Base-by-base conservation (phyloP, 176 grass and related monocot genomes). In the Elaeis guineensis region DNA sequence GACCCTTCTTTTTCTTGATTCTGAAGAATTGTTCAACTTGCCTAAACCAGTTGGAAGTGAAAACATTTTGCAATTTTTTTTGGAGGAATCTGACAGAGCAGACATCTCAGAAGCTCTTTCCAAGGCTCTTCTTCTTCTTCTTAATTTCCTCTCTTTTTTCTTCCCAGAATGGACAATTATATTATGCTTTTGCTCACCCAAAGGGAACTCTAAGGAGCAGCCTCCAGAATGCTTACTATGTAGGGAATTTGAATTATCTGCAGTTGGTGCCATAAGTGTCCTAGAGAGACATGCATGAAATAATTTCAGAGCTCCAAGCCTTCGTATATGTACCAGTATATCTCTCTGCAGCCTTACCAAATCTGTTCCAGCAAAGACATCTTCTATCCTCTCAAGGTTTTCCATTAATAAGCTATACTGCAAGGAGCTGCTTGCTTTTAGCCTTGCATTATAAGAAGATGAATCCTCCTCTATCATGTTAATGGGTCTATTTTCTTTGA, bases 341-440 rank as follows among this genome's bases (percentile, higher is more conserved):
- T 81, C 78, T 16, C 55, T 87, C 16, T 90, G 74, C 69, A 96
- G 64, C 16, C 22, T 62, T 19, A 72, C 21, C 64, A 87, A 25
- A 19, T 87, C 78, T 69, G 78, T 62, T 51, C 55, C 75, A 29
- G 24, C 75, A 74, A 90, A 84, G 26, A 85, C 84, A 32, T 55
- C 75, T 64, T 90, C 80, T 61, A 90, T 49, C 12, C 50, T 72
- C 48, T 77, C 26, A 52, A 90, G 66, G 55, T 90, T 88, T 66
- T 96, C 77, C 78, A 96, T 90, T 55, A 96, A 21, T 22, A 96
- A 61, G 7, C 54, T 61, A 29, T 82, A 74, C 72, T 90, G 56
- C 24, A 69, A 63, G 58, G 59, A 54, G 28, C 35, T 52, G 19
- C 73, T 73, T 52, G 54, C 64, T 57, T 35, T 22, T 22, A 57